Conservation (phyloP, 768 basidiomycete species). For the Hygrocybe coccinea region DNA sequence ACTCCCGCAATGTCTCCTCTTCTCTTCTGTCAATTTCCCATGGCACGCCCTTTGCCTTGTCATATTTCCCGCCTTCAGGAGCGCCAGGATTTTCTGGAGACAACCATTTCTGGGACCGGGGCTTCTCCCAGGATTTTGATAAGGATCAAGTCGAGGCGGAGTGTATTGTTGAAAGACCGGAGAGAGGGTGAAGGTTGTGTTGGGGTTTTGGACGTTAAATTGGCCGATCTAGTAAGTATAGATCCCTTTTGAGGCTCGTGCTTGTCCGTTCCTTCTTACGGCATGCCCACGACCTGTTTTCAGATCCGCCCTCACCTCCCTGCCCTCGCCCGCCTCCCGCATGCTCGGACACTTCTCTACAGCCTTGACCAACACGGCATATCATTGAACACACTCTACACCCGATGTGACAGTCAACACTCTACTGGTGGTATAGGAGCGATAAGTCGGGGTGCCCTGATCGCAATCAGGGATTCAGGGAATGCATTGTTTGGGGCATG, state of each 20-base stretch:
- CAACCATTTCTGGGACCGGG: constrained; percentile 61
- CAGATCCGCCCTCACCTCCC: constrained; percentile 72
- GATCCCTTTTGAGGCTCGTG: not conserved
- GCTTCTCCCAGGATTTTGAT: constrained; percentile 48
- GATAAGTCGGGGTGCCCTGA: constrained; percentile 41
- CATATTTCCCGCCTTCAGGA: constrained; percentile 41
- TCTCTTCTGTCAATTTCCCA: constrained; percentile 31
- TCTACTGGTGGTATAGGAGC: constrained; percentile 24
- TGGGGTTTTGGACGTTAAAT: constrained; percentile 43
- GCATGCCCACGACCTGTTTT: not conserved
- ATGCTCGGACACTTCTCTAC: constrained; percentile 75
- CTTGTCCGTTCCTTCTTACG: too few relatives aligned
- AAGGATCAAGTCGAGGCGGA: constrained; percentile 27
- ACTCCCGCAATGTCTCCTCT: not conserved
- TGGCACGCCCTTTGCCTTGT: constrained; percentile 46
- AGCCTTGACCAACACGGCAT: constrained; percentile 95
- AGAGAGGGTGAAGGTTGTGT: constrained; percentile 44
- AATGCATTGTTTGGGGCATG: constrained; percentile 77
- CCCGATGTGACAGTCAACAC: constrained; percentile 46
- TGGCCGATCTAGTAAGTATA: constrained; percentile 63
- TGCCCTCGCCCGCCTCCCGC: constrained; percentile 64
- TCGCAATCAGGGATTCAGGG: constrained; percentile 61
- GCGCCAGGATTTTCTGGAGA: constrained; percentile 78
- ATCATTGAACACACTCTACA: constrained; percentile 83
- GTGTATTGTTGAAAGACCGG: constrained; percentile 8